Conservation (phyloP, 306 rosid genomes). For the Lathyrus sativus region DNA sequence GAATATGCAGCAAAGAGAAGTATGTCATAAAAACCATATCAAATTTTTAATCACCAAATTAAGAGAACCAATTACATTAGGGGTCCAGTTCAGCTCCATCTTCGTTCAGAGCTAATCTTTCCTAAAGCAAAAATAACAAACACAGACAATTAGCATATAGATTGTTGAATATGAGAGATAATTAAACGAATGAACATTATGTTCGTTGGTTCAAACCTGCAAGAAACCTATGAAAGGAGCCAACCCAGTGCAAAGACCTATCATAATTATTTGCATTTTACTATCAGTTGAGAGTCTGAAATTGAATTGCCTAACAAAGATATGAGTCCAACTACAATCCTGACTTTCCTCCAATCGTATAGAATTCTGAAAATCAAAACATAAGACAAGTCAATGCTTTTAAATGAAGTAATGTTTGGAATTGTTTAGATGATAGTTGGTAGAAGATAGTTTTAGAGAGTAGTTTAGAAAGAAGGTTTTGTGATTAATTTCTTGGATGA, state of each 20-base stretch:
- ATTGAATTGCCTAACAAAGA: conserved; percentile 91
- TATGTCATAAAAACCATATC: conserved; percentile 5
- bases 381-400: conserved; percentile 8
- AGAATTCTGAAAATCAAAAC: conserved; percentile 59
- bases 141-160: conserved; percentile 22
- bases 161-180: background rate
- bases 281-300: conserved; percentile 82
- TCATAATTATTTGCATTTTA: conserved; percentile 84
- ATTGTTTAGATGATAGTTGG: no score
- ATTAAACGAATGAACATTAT: conserved; percentile 22
- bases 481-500: no score
- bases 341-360: conserved; percentile 65
- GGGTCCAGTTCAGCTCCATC: conserved; percentile 76
- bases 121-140: conserved; percentile 54
- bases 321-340: conserved; percentile 88
- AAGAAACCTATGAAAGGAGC: conserved; percentile 99
- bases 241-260: conserved; percentile 98
- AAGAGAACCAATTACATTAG: no score
- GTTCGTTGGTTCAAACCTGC: conserved; percentile 63
- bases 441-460: no score
- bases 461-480: no score
- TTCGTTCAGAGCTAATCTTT: conserved; percentile 79
- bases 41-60: background rate
- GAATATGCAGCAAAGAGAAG: conserved; percentile 27
- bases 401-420: background rate